Base-by-base conservation (phyloP, 495 filamentous ascomycete species). In the Annulohypoxylon nitens region DNA sequence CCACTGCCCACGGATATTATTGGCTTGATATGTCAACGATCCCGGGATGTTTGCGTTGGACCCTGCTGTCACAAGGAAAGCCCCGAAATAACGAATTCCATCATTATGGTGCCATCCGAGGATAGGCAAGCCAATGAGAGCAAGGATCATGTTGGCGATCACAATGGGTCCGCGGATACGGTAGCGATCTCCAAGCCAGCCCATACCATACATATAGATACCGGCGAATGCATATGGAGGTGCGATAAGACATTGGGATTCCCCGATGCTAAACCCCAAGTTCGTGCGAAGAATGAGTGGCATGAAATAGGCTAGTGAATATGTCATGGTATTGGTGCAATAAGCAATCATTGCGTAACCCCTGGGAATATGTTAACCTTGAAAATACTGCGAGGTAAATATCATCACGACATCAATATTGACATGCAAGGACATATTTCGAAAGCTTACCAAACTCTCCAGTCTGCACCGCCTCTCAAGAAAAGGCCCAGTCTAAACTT, bases 1-100 rank as follows among this genome's bases (percentile, higher is more conserved):
- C 89, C 89, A 91, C 71, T 91, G 89, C 1, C 89, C 89, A 33
- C 87, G 87, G 73, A 91, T 84, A 67, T 91, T 91, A 76, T 90
- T 91, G 7, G 88, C 86, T 75, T 80, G 79, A 67, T 87, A 91
- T 0, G 89, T 84, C 75, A 91, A 70, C 16, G 81, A 67, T 12
- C 67, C 76, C 3, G 86, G 89, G 37, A 89, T 83, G 65, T 89
- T 90, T 30, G 86, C 81, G 65, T 89, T 90, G n/a, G 80, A 79
- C 8, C 84, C 85, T 1, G 85, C 84, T 3, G 86, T 85, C 2
- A 85, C 83, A 20, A 91, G 73, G 79, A 91, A 92, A 14, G 88
- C 82, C 18, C 89, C 89, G 36, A 89, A 85, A 70, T 90, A 91
- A 16, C 85, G 85, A 2, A 82, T 82, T 5, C 80, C 84, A 34